These are phyloP conservation scores for Globisporangium middletonii DNA, from an alignment of 352 stramenopile species.

Conservation along the genomic window DNA sequence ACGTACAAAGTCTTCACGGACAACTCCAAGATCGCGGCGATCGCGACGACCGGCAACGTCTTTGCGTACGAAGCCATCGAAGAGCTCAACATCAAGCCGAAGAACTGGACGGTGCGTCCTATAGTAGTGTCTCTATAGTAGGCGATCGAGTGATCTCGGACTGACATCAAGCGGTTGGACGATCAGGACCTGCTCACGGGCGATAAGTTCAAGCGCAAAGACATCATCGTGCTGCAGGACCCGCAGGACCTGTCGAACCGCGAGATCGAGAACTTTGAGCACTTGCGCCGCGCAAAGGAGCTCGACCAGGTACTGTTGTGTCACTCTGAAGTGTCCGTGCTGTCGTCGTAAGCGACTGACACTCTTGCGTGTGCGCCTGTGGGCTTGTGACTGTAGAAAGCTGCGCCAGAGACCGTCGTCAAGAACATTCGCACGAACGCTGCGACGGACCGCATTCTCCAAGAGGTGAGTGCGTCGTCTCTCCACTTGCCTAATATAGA, in stretches of 20 bases:
- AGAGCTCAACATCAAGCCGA: slow-evolving; percentile 98
- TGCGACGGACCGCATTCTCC: slow-evolving; percentile 76
- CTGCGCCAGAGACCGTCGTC: slow-evolving; percentile 11
- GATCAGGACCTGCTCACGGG: slow-evolving; percentile 90
- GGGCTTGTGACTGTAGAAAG: slow-evolving; percentile 4
- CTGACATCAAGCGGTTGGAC: slow-evolving; percentile 7
- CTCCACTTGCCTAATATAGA: background rate
- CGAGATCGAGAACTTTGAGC: slow-evolving; percentile 97
- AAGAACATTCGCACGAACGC: slow-evolving; percentile 79
- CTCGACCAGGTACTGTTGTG: slow-evolving; percentile 23
- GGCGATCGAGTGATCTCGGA: background rate
- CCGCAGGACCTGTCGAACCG: slow-evolving; percentile 85
- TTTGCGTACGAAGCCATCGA: slow-evolving; percentile 96
- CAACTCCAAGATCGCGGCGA: slow-evolving; percentile 82
- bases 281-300: slow-evolving; percentile 80
- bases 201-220: slow-evolving; percentile 87
- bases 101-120: slow-evolving; percentile 88
- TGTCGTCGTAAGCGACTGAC: background rate
- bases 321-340: background rate
- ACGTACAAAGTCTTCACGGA: slow-evolving; percentile 95
- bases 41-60: slow-evolving; percentile 91
- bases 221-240: slow-evolving; percentile 96
- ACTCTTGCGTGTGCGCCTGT: background rate
- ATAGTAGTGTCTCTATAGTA: background rate
- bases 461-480: slow-evolving; percentile 36